Evolutionary conservation across 352 stramenopile genomes (phyloP).

Genomic region (Phytophthora constricta): DNA sequence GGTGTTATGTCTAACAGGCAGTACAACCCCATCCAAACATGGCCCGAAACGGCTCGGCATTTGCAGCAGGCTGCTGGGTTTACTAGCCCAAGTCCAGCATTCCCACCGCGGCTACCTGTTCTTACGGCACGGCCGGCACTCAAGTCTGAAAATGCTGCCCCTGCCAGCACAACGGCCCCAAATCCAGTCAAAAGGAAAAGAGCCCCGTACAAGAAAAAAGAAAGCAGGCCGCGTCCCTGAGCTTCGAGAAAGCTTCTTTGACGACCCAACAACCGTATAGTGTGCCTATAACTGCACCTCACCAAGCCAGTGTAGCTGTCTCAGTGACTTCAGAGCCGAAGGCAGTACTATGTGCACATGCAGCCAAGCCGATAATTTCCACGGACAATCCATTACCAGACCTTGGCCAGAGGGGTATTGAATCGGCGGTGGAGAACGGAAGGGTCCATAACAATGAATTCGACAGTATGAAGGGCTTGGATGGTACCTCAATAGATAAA

Average conservation of each 20-base stretch:
- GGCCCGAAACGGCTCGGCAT: conserved; percentile 26
- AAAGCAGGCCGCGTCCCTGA: not conserved
- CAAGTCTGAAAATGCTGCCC: too few species aligned
- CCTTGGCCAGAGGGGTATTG: not conserved
- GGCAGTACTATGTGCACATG: not conserved
- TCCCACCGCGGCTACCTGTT: not conserved
- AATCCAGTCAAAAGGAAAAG: conserved; percentile 4
- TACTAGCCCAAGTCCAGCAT: not conserved
- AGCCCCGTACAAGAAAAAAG: conserved; percentile 20
- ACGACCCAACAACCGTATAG: not conserved
- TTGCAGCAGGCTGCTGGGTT: conserved; percentile 19
- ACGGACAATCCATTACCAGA: not conserved
- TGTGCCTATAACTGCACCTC: not conserved
- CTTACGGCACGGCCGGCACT: not conserved
- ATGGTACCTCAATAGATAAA: conserved; percentile 1
- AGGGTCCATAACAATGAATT: not conserved
- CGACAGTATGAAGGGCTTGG: not conserved
- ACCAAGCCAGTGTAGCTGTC: not conserved
- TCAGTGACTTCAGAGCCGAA: conserved; percentile 8
- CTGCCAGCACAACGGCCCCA: too few species aligned
- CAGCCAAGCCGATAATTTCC: not conserved
- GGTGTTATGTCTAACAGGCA: conserved; percentile 1
- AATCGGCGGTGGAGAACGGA: not conserved
- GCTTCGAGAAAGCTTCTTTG: not conserved
- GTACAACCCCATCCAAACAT: conserved; percentile 25